A percentile compares a stretch with the other conserved stretches of the same genome.
Conservation (phyloP, 2,329 filamentous ascomycete species). For the Colletotrichum lupini region DNA sequence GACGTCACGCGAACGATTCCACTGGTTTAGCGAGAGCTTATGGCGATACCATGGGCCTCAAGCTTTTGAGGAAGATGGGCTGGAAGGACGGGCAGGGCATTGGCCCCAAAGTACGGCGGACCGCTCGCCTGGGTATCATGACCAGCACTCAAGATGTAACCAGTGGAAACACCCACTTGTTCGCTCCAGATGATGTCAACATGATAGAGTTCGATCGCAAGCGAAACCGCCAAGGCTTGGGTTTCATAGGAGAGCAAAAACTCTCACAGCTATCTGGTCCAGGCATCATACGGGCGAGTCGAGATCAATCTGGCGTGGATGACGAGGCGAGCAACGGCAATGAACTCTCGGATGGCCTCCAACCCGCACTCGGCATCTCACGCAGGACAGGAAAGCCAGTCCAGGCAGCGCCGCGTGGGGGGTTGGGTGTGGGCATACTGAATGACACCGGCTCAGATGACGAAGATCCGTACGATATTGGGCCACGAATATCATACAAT, state of each 20-base stretch:
- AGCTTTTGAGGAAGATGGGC: conserved; percentile 90
- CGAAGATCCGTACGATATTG: conserved; percentile 93
- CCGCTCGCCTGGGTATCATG: conserved; percentile 72
- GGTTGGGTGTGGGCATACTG: conserved; percentile 87
- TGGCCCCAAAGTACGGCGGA: conserved; percentile 84
- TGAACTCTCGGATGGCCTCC: background rate
- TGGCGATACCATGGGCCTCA: conserved; percentile 88
- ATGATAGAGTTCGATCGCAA: conserved; percentile 76
- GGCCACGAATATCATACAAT: conserved; percentile 90
- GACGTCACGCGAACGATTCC: conserved; percentile 50
- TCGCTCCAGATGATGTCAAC: conserved; percentile 83
- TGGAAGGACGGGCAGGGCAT: conserved; percentile 96
- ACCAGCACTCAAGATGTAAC: conserved; percentile 47
- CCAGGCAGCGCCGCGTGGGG: conserved; percentile 59
- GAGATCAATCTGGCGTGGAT: conserved; percentile 32
- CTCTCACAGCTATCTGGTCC: conserved; percentile 44
- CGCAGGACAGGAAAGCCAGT: conserved; percentile 59
- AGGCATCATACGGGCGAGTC: background rate
- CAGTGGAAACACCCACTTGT: conserved; percentile 71
- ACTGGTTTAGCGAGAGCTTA: conserved; percentile 78
- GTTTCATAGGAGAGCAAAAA: conserved; percentile 69
- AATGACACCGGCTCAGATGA: conserved; percentile 97
- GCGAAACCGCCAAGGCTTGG: conserved; percentile 76
- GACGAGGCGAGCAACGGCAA: background rate
- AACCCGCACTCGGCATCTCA: conserved; percentile 3